Evolutionary conservation across 345 rosid species (phyloP), one percentile per base, ranked within the genome.

Genomic region (Moricandia arvensis): DNA sequence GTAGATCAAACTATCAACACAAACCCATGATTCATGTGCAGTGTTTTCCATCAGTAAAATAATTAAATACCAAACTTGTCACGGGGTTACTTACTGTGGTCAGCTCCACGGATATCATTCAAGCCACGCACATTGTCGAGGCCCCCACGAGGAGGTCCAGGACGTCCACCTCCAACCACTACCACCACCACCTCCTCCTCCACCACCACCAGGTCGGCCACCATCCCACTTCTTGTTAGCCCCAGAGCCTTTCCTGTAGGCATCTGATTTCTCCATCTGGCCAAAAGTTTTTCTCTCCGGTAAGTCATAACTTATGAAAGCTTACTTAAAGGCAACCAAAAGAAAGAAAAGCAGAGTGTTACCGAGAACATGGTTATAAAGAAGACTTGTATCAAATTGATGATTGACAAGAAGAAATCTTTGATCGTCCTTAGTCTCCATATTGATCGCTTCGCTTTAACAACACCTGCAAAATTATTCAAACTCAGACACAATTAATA

Each of bases 191-290:
- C 80, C 91, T 9, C 96, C 84, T 24, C 96, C 97, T 4, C 91
- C 88, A 9, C 98, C 97, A 38, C 97, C 93, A 0, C 90, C 86
- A 61, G 66, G 45, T 61, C 66, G 45, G 43, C 94, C 93, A 34
- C 91, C 96, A 78, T 85, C 96, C 92, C 96, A 91, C 81, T 91
- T 91, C 91, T 93, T 90, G 82, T 85, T 74, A 78, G 94, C 72
- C 57, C 86, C 83, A 57, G 86, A 81, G 54, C 92, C 91, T 72
- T 86, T 92, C 68, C 89, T 81, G 55, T 87, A 88, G 30, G 86
- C 60, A 69, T 90, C 89, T 0, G 96, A 89, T 77, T 87, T 93
- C 77, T 91, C 97, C 96, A 93, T 91, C 97, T 93, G 77, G 11
- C 12, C 1, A 58, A 51, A 51, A 4, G 58, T 34, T 26, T 63